Evolutionary conservation across 1,284 basidiomycete species (phyloP), one percentile per base, ranked within the genome.

Genomic region (Exobasidium rhododendri): DNA sequence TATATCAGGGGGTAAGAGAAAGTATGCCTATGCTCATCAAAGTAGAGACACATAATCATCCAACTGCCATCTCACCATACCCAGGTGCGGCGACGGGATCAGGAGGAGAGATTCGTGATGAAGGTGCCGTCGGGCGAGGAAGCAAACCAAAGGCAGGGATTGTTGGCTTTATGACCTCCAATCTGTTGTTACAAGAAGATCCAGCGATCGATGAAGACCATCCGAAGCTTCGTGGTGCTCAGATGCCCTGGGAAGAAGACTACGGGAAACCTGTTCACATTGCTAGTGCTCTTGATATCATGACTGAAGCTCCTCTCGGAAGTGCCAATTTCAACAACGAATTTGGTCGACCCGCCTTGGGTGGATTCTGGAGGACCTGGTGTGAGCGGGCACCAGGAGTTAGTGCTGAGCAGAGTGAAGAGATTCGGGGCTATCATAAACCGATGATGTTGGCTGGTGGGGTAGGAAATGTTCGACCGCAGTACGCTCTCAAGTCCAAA

Each of bases 371-470:
- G 75, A 66, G 78, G 49, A 80, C 78, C 50, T 76, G 69, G 62
- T 77, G 68, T 55, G 73, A 77, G 58, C 66, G 71, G 2, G 69
- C 79, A 53, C 70, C 75, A 28, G 61, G 45, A 22, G 61, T 62
- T 4, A 32, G 17, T 5, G 20, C 20, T 52, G 47, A 45, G 50
- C 35, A 49, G 4, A 40, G 46, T 52, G 24, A 45, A 45, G 88
- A 93, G 77, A 84, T 94, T n/a, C 85, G 93, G 62, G 94, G 94
- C 0, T 99, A 97, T 82, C 96, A 98, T 83, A 99, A 99, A 81
- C 94, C 94, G 14, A 97, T 99, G 83, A 99, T 99, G 96, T 89
- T 98, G 68, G 96, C 96, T 17, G 94, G 94, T 54, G 94, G 94
- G 45, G 86, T 94, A 63, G 94, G 94, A 7, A 97, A 91, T 74